Evolutionary conservation across 2,329 filamentous ascomycete species (phyloP), one percentile per base, ranked within the genome.

Genomic region (Alternaria gansuensis): DNA sequence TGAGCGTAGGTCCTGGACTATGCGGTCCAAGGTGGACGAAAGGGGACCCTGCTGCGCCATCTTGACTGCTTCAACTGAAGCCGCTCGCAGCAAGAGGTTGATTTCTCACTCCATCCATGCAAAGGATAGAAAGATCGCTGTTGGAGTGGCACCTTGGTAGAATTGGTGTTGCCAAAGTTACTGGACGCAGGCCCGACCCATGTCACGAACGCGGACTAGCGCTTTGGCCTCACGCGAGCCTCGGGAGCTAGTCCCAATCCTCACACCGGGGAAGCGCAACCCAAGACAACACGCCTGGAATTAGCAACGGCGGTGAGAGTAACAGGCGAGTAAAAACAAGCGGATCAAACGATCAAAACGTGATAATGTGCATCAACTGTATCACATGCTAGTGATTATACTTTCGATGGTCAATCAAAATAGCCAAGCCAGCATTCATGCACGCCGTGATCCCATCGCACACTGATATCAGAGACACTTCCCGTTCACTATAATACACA

Each of bases 1-100:
- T 59, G 84, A 86, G 67, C 83, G 84, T 61, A 87, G 78, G 72
- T 87, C 85, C 59, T 77, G 68, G 69, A 86, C 85, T 67, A 86
- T 81, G 71, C 84, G 81, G 74, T 85, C 83, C 66, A 84, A 79
- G 57, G 68, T 65, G 53, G 67, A 62, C 57, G 68, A 68, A 63
- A 72, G 62, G 46, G 70, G 71, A 53, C 65, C 62, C 62, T 73
- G 75, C 69, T 76, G 73, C 66, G 71, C 71, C 75, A 77, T 77
- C 54, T 66, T 74, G 69, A 68, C 65, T 67, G 66, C 71, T 75
- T 76, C 74, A 76, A 69, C 71, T 63, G 66, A 68, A 71, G 72
- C 72, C 64, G 67, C 63, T 69, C 64, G 64, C 72, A 67, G 68
- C 60, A 62, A 64, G 62, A 59, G 62, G 59, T 54, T 48, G 37